Conservation (phyloP, 2,329 filamentous ascomycete species). For the Neonectria faginata region DNA sequence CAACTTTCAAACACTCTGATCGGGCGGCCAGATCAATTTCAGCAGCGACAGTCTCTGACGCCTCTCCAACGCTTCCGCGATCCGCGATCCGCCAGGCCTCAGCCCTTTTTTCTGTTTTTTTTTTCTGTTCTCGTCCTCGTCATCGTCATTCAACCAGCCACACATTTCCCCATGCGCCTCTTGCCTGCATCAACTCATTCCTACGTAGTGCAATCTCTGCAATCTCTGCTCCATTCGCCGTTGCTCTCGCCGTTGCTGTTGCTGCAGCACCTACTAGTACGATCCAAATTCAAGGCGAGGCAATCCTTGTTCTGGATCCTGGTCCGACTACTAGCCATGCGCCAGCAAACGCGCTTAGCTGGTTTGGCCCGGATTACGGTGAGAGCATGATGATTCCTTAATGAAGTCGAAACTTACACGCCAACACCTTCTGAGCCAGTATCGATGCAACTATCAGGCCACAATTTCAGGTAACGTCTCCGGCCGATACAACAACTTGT, state of each 20-base stretch:
- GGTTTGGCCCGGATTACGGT: conserved; percentile 2
- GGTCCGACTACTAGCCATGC: background rate
- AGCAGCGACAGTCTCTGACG: conserved; percentile 15
- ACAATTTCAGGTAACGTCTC: conserved; percentile 32
- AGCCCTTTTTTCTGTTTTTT: conserved; percentile 6
- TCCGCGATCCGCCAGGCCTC: conserved; percentile 5
- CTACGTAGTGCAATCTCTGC: conserved; percentile 3
- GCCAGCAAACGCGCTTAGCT: conserved; percentile 11
- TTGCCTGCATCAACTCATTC: conserved; percentile 12
- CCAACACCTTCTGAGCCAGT: conserved; percentile 19
- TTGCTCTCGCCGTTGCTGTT: background rate
- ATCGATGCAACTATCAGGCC: conserved; percentile 31
- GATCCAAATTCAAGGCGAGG: conserved; percentile 3
- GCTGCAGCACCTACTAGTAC: background rate
- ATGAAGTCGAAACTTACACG: conserved; percentile 1
- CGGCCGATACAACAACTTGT: conserved; percentile 4
- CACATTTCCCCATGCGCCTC: conserved; percentile 19
- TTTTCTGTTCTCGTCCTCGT: background rate
- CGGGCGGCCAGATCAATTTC: conserved; percentile 15
- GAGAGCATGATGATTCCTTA: conserved; percentile 11
- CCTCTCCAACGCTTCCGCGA: background rate
- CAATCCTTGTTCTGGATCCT: conserved; percentile 10
- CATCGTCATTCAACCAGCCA: conserved; percentile 9
- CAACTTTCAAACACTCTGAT: conserved; percentile 38
- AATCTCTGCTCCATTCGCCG: conserved; percentile 1